Conservation (phyloP, 208 protist genomes). For the Strigomonas culicis region DNA sequence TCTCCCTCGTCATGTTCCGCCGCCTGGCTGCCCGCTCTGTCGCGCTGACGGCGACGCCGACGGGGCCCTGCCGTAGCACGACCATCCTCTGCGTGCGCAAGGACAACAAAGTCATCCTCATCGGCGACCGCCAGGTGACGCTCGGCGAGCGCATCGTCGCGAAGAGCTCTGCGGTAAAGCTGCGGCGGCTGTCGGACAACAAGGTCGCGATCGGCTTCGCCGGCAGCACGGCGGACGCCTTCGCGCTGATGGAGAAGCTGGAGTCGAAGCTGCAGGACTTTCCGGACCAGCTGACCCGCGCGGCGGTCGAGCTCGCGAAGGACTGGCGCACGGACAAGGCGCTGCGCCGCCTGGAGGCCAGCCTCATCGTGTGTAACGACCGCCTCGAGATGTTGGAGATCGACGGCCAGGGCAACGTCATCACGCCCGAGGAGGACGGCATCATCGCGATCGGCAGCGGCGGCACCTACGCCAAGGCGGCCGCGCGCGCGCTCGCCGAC, state of each 20-base stretch:
- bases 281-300: conserved; percentile 90
- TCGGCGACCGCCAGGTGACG: conserved; percentile 94
- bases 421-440: conserved; percentile 93
- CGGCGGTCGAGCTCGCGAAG: conserved; percentile 94
- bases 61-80: conserved; percentile 48
- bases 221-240: conserved; percentile 93
- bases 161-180: conserved; percentile 85
- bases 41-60: not conserved
- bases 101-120: conserved; percentile 89
- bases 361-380: conserved; percentile 89
- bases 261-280: conserved; percentile 93
- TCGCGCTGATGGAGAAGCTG: conserved; percentile 95
- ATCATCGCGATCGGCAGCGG: conserved; percentile 93
- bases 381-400: conserved; percentile 90
- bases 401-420: conserved; percentile 94
- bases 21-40: conserved; percentile 26
- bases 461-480: conserved; percentile 92
- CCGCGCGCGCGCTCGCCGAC: conserved; percentile 91
- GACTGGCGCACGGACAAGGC: conserved; percentile 95
- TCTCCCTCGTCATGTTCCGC: conserved; percentile 40
- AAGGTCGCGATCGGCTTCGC: conserved; percentile 93
- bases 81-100: conserved; percentile 94
- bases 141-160: conserved; percentile 90
- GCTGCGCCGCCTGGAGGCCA: conserved; percentile 92
- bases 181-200: conserved; percentile 63